Evolutionary conservation across 1,139 yeast species (phyloP).

Genomic region (Candida smagusa): DNA sequence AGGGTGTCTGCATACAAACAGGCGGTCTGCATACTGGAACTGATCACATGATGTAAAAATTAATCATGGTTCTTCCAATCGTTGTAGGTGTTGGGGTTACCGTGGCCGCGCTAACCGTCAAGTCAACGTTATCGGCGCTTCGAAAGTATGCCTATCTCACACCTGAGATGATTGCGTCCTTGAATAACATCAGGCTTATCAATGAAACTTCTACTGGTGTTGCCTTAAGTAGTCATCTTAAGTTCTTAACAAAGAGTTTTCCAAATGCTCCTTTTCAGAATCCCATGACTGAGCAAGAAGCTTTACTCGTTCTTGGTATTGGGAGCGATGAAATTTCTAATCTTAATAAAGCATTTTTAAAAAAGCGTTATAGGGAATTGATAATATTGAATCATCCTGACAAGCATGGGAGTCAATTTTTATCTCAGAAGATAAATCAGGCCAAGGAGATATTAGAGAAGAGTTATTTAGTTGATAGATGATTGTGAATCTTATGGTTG

Average conservation of each 20-base stretch:
- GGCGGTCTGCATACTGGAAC: too few species aligned
- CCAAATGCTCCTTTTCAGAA: constrained; percentile 47
- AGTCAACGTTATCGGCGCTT: constrained; percentile 47
- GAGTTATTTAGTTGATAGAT: constrained; percentile 41
- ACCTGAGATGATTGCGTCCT: constrained; percentile 53
- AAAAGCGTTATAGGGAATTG: constrained; percentile 55
- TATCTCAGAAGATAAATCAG: constrained; percentile 72
- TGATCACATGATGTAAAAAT: not conserved
- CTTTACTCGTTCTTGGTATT: constrained; percentile 53
- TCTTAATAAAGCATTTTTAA: constrained; percentile 43
- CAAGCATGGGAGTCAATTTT: constrained; percentile 66
- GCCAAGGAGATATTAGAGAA: constrained; percentile 66
- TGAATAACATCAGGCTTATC: constrained; percentile 41
- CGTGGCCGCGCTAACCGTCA: constrained; percentile 48
- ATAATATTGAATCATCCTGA: constrained; percentile 78
- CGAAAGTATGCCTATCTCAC: constrained; percentile 43
- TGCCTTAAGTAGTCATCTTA: constrained; percentile 15
- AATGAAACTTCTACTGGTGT: constrained; percentile 7
- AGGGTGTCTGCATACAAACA: too few species aligned
- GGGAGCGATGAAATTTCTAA: constrained; percentile 48
- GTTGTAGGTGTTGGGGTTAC: constrained; percentile 58
- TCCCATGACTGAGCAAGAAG: constrained; percentile 61
- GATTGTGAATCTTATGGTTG: too few species aligned
- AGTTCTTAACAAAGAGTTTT: constrained; percentile 29
- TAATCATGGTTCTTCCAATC: constrained; percentile 48